A percentile compares a stretch with the other conserved stretches of the same genome.
Conservation (phyloP, 257 asterid species). For the Fraxinus quadrangulata region DNA sequence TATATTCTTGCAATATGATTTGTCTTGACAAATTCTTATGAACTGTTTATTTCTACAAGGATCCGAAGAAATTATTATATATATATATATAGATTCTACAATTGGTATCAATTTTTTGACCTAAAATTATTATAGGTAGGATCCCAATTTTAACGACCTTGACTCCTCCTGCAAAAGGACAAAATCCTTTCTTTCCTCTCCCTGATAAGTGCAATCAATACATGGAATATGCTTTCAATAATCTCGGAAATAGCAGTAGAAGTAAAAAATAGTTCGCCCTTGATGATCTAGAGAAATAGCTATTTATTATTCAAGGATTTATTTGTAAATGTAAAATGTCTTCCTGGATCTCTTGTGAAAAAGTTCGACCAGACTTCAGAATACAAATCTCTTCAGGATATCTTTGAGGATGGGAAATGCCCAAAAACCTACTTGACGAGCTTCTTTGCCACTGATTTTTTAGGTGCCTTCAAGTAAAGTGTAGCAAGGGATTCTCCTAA, state of each 20-base stretch:
- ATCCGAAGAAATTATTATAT: not conserved
- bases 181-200: not conserved
- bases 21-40: not conserved
- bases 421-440: not conserved
- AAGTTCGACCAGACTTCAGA: too few relatives aligned
- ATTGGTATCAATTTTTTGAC: not conserved
- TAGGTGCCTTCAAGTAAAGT: not conserved
- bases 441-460: not conserved
- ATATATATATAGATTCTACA: not conserved
- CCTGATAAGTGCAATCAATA: not conserved
- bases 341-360: too few relatives aligned
- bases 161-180: not conserved
- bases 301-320: not conserved
- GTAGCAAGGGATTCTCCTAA: not conserved
- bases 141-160: not conserved
- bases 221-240: not conserved
- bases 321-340: not conserved
- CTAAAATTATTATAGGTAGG: not conserved
- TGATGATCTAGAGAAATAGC: not conserved
- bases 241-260: not conserved
- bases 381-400: too few relatives aligned
- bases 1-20: not conserved
- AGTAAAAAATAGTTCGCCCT: not conserved
- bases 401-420: too few relatives aligned
- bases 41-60: not conserved